A percentile compares a stretch with the other conserved stretches of the same genome.
Conservation (phyloP, 345 rosid genomes). For the Dipteronia dyeriana region DNA sequence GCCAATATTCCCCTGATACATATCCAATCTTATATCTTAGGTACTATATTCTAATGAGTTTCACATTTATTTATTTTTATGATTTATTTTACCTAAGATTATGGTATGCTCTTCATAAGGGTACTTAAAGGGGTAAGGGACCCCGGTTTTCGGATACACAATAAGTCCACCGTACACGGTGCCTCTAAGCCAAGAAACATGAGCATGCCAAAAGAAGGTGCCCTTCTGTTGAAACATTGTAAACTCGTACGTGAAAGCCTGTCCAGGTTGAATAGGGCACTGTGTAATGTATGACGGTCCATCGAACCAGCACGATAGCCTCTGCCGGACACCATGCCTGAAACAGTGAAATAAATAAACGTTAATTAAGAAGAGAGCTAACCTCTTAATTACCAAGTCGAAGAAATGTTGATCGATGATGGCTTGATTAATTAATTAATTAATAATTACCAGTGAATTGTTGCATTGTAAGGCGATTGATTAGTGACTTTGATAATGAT, state of each 20-base stretch:
- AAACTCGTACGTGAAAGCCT: constrained; percentile 72
- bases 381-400: no score
- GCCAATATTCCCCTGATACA: constrained; percentile 81
- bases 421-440: neutral
- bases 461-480: constrained; percentile 67
- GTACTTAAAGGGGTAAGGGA: constrained; percentile 68
- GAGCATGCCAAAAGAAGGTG: constrained; percentile 87
- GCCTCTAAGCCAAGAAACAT: constrained; percentile 83
- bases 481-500: constrained; percentile 67
- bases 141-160: constrained; percentile 64
- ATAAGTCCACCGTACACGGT: constrained; percentile 75
- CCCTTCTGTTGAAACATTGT: constrained; percentile 71
- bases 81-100: constrained; percentile 48
- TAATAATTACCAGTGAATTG: constrained; percentile 72
- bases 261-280: constrained; percentile 79
- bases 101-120: constrained; percentile 68
- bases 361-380: no score
- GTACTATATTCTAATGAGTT: neutral
- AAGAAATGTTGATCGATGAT: neutral
- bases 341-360: neutral
- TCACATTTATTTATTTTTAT: neutral
- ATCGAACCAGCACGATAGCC: constrained; percentile 81
- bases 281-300: constrained; percentile 92
- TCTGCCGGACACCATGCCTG: constrained; percentile 93
- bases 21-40: neutral